phyloP scores from a whole-genome alignment of 1,284 basidiomycete species.

The Malassezia equina region DNA sequence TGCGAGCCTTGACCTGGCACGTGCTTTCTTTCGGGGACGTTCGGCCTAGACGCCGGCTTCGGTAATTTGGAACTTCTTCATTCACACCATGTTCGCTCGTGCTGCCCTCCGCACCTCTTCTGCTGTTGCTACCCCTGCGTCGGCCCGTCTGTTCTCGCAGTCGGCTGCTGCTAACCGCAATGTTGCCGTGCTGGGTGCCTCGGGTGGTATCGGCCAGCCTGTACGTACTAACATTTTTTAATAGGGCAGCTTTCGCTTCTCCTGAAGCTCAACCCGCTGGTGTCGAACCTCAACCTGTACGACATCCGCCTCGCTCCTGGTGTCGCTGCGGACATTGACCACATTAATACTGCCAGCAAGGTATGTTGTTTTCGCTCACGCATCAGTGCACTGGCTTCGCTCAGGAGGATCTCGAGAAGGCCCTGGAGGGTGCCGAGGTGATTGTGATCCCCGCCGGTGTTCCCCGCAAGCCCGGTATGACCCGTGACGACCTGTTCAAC shows the following conservation, averaged over 20 bases:
- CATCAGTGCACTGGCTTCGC: slow-evolving; percentile 63
- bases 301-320: slow-evolving; percentile 45
- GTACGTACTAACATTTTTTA: slow-evolving; percentile 15
- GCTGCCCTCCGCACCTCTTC: slow-evolving; percentile 24
- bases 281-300: slow-evolving; percentile 56
- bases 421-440: slow-evolving; percentile 73
- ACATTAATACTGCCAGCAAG: slow-evolving; percentile 79
- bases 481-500: slow-evolving; percentile 98
- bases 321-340: slow-evolving; percentile 54
- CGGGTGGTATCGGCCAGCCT: slow-evolving; percentile 70
- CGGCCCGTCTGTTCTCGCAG: slow-evolving; percentile 63
- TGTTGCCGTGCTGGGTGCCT: slow-evolving; percentile 78
- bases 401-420: slow-evolving; percentile 64
- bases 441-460: slow-evolving; percentile 90
- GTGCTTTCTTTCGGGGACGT: slow-evolving; percentile 2
- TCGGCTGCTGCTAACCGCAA: slow-evolving; percentile 63
- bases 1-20: slow-evolving; percentile 2
- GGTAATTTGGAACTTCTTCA: neutral
- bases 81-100: slow-evolving; percentile 31
- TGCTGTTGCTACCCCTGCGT: slow-evolving; percentile 22
- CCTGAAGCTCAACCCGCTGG: slow-evolving; percentile 73
- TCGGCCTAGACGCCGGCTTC: neutral
- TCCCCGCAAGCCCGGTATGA: slow-evolving; percentile 58
- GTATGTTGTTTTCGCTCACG: neutral
- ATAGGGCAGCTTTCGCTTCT: slow-evolving; percentile 60